Evolutionary conservation across 164 flowering plant genomes (phyloP), one percentile per base, ranked within the genome.

Genomic region (Sedum album): DNA sequence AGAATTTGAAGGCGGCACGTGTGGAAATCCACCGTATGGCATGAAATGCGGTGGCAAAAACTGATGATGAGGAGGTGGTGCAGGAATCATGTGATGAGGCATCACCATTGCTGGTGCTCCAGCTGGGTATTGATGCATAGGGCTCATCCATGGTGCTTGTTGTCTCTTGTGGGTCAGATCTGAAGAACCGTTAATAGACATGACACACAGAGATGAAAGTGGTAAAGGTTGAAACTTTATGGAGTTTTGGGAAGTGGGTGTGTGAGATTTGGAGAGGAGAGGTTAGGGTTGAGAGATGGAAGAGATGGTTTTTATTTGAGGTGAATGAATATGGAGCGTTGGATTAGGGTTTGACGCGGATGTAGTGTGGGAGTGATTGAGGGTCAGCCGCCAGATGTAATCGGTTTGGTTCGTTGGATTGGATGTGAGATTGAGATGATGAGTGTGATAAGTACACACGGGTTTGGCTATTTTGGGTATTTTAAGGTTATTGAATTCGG

Each of bases 1-100:
- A 28, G 30, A 35, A 21, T 39, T 64, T n/a, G 48, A 14, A 11
- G 41, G 26, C 8, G 31, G 66, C 66, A 13, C 15, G 28, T 65
- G 25, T 13, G 25, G 48, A 33, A 65, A 65, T 10, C 18, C 46
- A 21, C 18, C 46, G 25, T 65, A 26, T 0, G 67, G 26, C 25
- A 35, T 36, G 15, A 28, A 41, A 65, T 65, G 46, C 1, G 26
- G 46, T 1, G 67, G 46, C 46, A 26, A 13, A 42, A 35, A 65
- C 26, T 65, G 67, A 42, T 65, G 67, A 23, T 20, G 67, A 42
- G 67, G 48, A 18, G 67, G 48, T 33, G 67, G 67, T 23, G 46
- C 67, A 23, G 46, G 11, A 30, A 65, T 65, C 26, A 41, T 21
- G 21, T 65, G 67, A 14, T 21, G 46, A 36, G 46, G 67, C 46